phyloP scores from a whole-genome alignment of 495 filamentous ascomycete species.

The Hypoxylon fuscum region DNA sequence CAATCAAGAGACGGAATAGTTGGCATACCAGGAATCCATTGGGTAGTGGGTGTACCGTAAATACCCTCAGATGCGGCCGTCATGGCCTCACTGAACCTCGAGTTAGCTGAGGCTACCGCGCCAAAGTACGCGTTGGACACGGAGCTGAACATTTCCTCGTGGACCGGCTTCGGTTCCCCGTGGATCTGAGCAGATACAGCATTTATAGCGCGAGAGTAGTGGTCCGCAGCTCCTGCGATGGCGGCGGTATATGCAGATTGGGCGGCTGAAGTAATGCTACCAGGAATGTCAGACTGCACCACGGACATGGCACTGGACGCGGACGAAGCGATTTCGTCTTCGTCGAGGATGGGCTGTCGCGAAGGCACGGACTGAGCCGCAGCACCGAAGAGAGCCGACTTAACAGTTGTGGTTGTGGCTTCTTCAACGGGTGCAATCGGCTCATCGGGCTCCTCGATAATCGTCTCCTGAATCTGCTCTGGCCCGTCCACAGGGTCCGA shows the following conservation, averaged over 20 bases:
- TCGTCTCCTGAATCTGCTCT: conserved; percentile 38
- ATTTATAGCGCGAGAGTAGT: conserved; percentile 72
- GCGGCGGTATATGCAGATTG: conserved; percentile 70
- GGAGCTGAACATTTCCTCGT: conserved; percentile 70
- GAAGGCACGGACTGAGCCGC: conserved; percentile 56
- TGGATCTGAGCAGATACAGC: conserved; percentile 71
- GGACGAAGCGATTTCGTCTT: conserved; percentile 53
- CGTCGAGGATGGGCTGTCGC: conserved; percentile 52
- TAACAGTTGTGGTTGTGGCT: conserved; percentile 39
- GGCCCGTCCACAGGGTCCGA: conserved; percentile 33
- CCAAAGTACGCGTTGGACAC: conserved; percentile 74
- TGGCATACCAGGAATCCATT: conserved; percentile 31
- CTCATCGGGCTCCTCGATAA: conserved; percentile 34
- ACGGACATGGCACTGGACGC: conserved; percentile 72
- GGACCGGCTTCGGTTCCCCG: conserved; percentile 70
- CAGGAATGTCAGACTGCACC: conserved; percentile 56
- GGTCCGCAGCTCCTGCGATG: conserved; percentile 65
- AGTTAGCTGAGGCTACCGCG: conserved; percentile 68
- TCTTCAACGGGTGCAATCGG: conserved; percentile 29
- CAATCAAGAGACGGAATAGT: conserved; percentile 52
- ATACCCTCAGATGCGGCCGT: conserved; percentile 55
- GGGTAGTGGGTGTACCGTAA: conserved; percentile 55
- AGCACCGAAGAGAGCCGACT: conserved; percentile 55
- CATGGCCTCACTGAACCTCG: conserved; percentile 61
- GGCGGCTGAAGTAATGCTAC: conserved; percentile 52